These are phyloP conservation scores for Leccinellum luteum DNA, from an alignment of 768 basidiomycete genomes.

Conservation along the genomic window DNA sequence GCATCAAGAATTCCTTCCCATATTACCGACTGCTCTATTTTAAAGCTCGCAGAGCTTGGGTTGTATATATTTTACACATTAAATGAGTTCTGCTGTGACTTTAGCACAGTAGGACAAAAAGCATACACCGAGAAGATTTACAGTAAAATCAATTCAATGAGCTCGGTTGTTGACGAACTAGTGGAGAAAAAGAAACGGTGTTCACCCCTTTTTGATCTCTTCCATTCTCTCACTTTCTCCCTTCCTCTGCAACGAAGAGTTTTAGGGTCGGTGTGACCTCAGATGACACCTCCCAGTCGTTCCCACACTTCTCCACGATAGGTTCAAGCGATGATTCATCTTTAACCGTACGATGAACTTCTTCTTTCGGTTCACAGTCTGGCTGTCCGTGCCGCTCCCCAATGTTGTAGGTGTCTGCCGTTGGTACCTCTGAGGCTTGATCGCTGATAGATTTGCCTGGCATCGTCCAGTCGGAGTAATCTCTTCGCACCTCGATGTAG, in stretches of 20 bases:
- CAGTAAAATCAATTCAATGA: background rate
- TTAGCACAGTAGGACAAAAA: background rate
- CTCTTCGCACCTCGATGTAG: slow-evolving; percentile 67
- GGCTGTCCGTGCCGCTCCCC: slow-evolving; percentile 40
- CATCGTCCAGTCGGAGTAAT: slow-evolving; percentile 53
- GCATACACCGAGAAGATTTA: background rate
- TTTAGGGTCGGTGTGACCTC: background rate
- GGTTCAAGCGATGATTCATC: slow-evolving; percentile 18
- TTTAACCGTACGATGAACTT: background rate
- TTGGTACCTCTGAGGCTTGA: slow-evolving; percentile 5
- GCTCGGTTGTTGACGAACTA: background rate
- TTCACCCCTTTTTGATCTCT: background rate
- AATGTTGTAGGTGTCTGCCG: slow-evolving; percentile 17
- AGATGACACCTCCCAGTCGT: background rate
- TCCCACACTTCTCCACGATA: slow-evolving; percentile 15
- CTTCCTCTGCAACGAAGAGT: background rate
- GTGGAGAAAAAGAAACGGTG: background rate
- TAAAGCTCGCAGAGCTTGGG: background rate
- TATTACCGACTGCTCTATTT: background rate
- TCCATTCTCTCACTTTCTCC: background rate
- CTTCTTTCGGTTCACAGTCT: slow-evolving; percentile 22
- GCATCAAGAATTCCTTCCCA: background rate
- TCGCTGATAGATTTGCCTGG: slow-evolving; percentile 21
- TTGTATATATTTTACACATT: slow-evolving; percentile 1
- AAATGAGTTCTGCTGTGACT: background rate